Base-by-base conservation (phyloP, 1,139 yeast genomes). In the Debaryomycetaceae sp. region DNA sequence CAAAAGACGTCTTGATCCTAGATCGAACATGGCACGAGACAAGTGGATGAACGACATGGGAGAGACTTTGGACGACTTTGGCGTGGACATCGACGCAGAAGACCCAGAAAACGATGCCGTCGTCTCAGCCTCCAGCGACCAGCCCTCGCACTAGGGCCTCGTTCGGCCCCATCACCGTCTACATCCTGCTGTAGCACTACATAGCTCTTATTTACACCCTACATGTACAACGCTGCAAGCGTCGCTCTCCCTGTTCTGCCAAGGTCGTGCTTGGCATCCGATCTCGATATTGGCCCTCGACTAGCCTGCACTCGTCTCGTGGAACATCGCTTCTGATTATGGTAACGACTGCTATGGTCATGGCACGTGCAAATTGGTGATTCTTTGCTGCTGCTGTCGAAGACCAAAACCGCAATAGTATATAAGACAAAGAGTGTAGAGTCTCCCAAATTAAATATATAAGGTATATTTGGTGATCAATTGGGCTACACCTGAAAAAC, bases 21-120 rank as follows among this genome's bases (percentile, higher is more conserved):
- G 69, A 38, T 42, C 58, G 0, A 57, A 52, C 42, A 45, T 62
- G 52, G 50, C 48, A 27, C 63, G 86, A 24, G 70, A 63, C 22
- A 72, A 79, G 41, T 91, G 97, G 96, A 67, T 67, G 47, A 90
- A 88, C 58, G 84, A 77, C 40, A 75, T 85, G 62, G 99, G 99
- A 6, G 98, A 91, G 57, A 76, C 78, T 5, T 67, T 93, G 43
- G 76, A 76, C 38, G 97, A 89, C 63, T 90, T 81, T 61, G 98
- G 98, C 1, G 98, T 93, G 2, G 97, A 91, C 59, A 51, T 81
- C 5, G 89, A 83, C 3, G 80, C 83, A 1, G 90, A 83, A 53
- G 31, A 27, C 11, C 11, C 31, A 27, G 31, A 27, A 11, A 27
- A 27, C 31, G 31, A 27, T 11, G 31, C 11, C 31, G 11, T 27